phyloP scores from a whole-genome alignment of 768 basidiomycete genomes.

The Kwoniella bestiolae region DNA sequence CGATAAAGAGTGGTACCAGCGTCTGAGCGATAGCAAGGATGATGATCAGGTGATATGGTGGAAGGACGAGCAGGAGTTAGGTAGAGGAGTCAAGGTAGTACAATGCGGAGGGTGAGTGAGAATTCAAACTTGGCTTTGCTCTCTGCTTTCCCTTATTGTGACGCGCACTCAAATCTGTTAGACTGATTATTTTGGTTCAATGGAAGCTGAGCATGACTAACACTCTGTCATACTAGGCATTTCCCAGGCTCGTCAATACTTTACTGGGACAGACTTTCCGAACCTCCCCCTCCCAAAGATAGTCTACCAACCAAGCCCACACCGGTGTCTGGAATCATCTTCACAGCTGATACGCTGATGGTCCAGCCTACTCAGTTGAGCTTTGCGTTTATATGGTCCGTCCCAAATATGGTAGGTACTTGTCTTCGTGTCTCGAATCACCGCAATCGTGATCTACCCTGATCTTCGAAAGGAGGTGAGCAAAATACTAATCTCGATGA shows the following conservation, averaged over 20 bases:
- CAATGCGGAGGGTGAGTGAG: constrained; percentile 56
- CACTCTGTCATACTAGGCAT: constrained; percentile 34
- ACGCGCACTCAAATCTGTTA: too few relatives aligned
- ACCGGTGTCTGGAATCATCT: constrained; percentile 49
- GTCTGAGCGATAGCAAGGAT: constrained; percentile 32
- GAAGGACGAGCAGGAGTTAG: constrained; percentile 33
- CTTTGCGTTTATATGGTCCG: constrained; percentile 55
- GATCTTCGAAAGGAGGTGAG: too few relatives aligned
- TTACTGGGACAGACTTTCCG: constrained; percentile 51
- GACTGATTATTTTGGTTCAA: too few relatives aligned
- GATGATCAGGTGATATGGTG: constrained; percentile 46
- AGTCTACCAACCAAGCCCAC: constrained; percentile 36
- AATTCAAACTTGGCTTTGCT: too few relatives aligned
- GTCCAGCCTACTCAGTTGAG: constrained; percentile 51
- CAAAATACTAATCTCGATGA: background rate
- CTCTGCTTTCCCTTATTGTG: too few relatives aligned
- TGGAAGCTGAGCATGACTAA: background rate
- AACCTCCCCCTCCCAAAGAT: constrained; percentile 35
- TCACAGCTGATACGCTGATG: constrained; percentile 55
- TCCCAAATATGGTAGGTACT: constrained; percentile 55
- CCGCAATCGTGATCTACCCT: too few relatives aligned
- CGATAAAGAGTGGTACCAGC: constrained; percentile 53
- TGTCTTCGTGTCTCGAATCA: too few relatives aligned
- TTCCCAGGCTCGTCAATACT: constrained; percentile 53
- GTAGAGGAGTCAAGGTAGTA: constrained; percentile 40